Base-by-base conservation (phyloP, 306 rosid species). In the Gleditsia sinensis region DNA sequence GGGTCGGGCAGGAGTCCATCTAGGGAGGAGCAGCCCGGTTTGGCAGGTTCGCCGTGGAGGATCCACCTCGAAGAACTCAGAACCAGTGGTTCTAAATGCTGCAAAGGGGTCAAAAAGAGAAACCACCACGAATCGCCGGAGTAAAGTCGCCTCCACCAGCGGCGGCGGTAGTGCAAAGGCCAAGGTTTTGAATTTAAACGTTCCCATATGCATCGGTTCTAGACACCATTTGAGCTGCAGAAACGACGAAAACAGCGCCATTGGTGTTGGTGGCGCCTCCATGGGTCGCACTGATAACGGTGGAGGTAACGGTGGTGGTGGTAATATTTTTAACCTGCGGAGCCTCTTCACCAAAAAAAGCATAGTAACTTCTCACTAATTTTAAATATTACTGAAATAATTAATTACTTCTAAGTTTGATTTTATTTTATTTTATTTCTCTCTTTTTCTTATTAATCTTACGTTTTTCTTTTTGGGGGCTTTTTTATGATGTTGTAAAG, bases 11-110 rank as follows among this genome's bases (percentile, higher is more conserved):
- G 97, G 99, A 0, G 88, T 94, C 54, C 93, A 88, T 10, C 19
- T 94, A 50, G 99, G 97, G 6, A 88, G 99, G 81, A 84, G 85
- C 83, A 94, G 99, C 58, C 98, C 99, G 2, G 97, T 94, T 4
- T 92, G 97, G 97, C 95, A 92, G 75, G 95, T 79, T 16, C 86
- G 95, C 12, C 96, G 97, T 0, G 79, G 81, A 1, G 72, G 76
- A 33, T 66, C 78, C 3, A 48, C 43, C 9, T 4, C 25, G 5
- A 91, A 83, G 73, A 82, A 53, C 77, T 14, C 85, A 11, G 85
- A 86, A 10, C 78, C 72, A 5, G 55, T 40, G 19, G 39, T 67
- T 24, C 53, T 57, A 7, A 81, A 69, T 28, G 62, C 74, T 3
- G 92, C 82, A 7, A 88, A 83, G 40, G 50, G 36, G 3, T 24